These are phyloP conservation scores for Morella rubra DNA, from an alignment of 306 rosid genomes.

Conservation along the genomic window DNA sequence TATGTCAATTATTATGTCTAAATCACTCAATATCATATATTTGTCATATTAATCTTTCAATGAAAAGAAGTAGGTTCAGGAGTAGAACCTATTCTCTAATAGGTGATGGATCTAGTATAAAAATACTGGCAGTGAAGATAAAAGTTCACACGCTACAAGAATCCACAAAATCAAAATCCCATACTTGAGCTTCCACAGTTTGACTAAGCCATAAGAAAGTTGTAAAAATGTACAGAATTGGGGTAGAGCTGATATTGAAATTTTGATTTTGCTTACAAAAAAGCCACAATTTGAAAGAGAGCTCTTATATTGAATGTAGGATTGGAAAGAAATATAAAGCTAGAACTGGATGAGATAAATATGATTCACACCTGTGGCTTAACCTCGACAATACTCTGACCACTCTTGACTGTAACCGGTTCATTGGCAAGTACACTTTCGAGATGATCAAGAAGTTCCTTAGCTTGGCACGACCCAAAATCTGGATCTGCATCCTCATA, in stretches of 20 bases:
- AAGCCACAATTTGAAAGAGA: neutral
- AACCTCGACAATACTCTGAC: slow-evolving; percentile 61
- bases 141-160: too few species aligned
- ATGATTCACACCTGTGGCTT: slow-evolving; percentile 62
- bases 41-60: neutral
- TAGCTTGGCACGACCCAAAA: slow-evolving; percentile 79
- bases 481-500: slow-evolving; percentile 80
- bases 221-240: neutral
- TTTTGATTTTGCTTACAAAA: neutral
- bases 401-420: slow-evolving; percentile 74
- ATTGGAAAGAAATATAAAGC: neutral
- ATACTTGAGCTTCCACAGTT: neutral
- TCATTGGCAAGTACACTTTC: slow-evolving; percentile 82
- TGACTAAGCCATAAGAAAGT: neutral
- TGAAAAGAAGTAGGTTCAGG: neutral
- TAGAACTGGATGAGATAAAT: slow-evolving; percentile 9
- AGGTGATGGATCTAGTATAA: neutral
- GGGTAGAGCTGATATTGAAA: neutral
- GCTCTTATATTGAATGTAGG: slow-evolving; percentile 7
- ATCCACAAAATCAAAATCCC: neutral
- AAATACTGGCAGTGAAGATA: too few species aligned
- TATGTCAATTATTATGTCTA: neutral
- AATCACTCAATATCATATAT: neutral
- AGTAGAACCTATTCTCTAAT: neutral
- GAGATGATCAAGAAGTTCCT: slow-evolving; percentile 79